Evolutionary conservation across 164 flowering plant species (phyloP).

Genomic region (Protea cynaroides): DNA sequence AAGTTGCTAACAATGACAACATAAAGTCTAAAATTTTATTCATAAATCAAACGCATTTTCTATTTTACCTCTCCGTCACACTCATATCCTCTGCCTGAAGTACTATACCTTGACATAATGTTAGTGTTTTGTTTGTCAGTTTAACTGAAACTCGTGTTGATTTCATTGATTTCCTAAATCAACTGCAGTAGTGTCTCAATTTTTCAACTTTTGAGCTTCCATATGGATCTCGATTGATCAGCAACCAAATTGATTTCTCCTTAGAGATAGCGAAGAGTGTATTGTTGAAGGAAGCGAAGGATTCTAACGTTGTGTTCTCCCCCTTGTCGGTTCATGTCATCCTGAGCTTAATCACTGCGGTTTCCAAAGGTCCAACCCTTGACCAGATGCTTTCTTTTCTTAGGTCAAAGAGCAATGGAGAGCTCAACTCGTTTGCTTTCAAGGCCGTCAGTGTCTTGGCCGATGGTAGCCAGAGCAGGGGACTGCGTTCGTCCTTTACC

Average conservation of each 20-base stretch:
- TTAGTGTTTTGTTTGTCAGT: no score
- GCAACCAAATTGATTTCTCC: slow-evolving; percentile 44
- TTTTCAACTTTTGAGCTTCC: no score
- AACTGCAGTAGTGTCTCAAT: no score
- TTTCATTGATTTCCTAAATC: no score
- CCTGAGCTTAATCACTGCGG: slow-evolving; percentile 52
- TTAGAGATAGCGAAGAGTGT: slow-evolving; percentile 36
- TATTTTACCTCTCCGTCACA: no score
- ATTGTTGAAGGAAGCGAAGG: slow-evolving; percentile 22
- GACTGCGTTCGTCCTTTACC: slow-evolving; percentile 50
- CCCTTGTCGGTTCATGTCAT: slow-evolving; percentile 54
- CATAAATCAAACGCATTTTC: no score
- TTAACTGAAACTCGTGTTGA: no score
- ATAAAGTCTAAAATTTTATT: no score
- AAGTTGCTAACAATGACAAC: no score
- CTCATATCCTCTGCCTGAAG: no score
- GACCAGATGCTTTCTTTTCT: slow-evolving; percentile 59
- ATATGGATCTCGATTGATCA: slow-evolving; percentile 21
- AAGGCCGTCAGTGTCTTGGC: slow-evolving; percentile 6
- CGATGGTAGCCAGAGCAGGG: slow-evolving; percentile 53
- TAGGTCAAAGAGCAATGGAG: slow-evolving; percentile 32
- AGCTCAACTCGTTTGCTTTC: slow-evolving; percentile 46
- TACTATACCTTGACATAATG: no score
- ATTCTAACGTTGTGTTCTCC: slow-evolving; percentile 50
- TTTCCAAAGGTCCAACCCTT: slow-evolving; percentile 49